A percentile compares a stretch with the other conserved stretches of the same genome.
Evolutionary conservation across 352 stramenopile genomes (phyloP).

Genomic region (Pythium monospermum): DNA sequence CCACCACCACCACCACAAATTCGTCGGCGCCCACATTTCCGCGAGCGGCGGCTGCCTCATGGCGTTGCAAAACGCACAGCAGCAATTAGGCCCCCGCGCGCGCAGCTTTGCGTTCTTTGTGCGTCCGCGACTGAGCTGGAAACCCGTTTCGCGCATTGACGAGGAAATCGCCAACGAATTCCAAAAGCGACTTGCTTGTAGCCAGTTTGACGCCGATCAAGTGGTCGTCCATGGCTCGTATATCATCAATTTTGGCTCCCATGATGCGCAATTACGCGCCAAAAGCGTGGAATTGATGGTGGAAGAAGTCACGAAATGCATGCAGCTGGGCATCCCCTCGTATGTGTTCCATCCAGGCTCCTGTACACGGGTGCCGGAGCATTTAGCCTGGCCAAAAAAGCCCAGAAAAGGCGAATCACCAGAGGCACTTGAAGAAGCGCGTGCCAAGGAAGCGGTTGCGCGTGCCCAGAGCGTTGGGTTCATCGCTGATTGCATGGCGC

Average conservation of each 20-base stretch:
- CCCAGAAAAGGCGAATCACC: conserved; percentile 4
- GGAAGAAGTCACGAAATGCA: conserved; percentile 36
- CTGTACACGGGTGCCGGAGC: conserved; percentile 20
- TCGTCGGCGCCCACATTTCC: conserved; percentile 40
- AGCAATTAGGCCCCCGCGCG: conserved; percentile 22
- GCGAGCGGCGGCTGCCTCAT: conserved; percentile 27
- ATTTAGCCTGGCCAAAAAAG: conserved; percentile 11
- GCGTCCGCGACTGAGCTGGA: conserved; percentile 34
- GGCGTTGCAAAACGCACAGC: conserved; percentile 27
- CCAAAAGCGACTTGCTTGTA: conserved; percentile 10
- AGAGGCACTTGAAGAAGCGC: conserved; percentile 7
- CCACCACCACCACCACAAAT: conserved; percentile 9
- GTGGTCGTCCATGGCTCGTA: conserved; percentile 43
- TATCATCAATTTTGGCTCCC: conserved; percentile 36
- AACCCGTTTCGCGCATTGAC: conserved; percentile 18
- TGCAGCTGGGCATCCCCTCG: conserved; percentile 28
- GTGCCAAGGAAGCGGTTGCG: conserved; percentile 6
- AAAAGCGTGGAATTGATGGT: conserved; percentile 37
- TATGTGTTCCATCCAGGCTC: conserved; percentile 47
- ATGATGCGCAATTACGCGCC: conserved; percentile 23
- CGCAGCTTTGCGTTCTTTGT: conserved; percentile 36
- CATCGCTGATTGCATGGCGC: conserved; percentile 27
- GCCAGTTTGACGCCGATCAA: conserved; percentile 16
- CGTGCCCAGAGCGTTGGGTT: conserved; percentile 20
- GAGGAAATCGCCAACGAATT: conserved; percentile 15